Conservation (phyloP, 2,329 filamentous ascomycete genomes). For the Lecanicillium sp. region DNA sequence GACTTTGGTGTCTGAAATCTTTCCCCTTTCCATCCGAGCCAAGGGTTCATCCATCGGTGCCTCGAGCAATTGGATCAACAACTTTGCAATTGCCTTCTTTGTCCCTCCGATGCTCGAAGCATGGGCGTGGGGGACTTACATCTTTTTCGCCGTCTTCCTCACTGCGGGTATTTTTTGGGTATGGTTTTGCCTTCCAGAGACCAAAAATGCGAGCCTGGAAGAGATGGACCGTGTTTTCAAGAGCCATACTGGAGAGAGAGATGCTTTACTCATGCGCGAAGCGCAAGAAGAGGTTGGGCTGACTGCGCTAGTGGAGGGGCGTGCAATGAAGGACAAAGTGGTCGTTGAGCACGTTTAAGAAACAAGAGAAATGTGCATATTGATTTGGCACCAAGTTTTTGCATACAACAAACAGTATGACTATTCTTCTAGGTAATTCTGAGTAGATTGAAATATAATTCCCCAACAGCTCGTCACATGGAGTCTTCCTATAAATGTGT, state of each 20-base stretch:
- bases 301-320: constrained; percentile 2
- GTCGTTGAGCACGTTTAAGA: constrained; percentile 2
- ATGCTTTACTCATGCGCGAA: constrained; percentile 16
- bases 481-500: too few species aligned
- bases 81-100: constrained; percentile 39
- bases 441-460: too few species aligned
- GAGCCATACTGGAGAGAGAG: constrained; percentile 23
- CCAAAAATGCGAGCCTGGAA: constrained; percentile 45
- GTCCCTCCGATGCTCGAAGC: constrained; percentile 30
- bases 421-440: too few species aligned
- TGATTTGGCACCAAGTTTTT: too few species aligned
- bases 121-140: constrained; percentile 43
- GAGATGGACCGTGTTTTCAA: constrained; percentile 46
- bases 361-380: too few species aligned
- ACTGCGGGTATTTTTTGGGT: constrained; percentile 38
- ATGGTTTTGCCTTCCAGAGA: constrained; percentile 45
- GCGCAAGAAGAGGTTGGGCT: constrained; percentile 17
- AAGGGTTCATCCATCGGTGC: constrained; percentile 35
- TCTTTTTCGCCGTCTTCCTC: constrained; percentile 48
- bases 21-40: constrained; percentile 34
- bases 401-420: too few species aligned
- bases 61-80: constrained; percentile 36
- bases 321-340: constrained; percentile 5
- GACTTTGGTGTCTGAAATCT: constrained; percentile 41
- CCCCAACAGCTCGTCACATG: too few species aligned